Percentiles rank a stretch among this genome's conserved stretches.
These are phyloP conservation scores for Kernera saxatilis DNA, from an alignment of 345 rosid species.

Conservation along the genomic window DNA sequence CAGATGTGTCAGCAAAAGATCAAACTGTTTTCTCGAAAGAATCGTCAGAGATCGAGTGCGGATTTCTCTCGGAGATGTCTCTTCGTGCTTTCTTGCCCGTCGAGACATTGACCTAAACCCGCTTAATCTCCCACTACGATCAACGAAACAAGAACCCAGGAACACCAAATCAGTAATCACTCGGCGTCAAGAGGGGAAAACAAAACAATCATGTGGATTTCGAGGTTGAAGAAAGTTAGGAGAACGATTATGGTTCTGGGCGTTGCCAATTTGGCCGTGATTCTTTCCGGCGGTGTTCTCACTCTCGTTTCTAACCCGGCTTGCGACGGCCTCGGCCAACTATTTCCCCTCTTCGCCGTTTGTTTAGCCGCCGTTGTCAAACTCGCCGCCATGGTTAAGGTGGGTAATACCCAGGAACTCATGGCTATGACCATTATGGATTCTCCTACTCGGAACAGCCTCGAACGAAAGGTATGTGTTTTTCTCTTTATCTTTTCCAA, in stretches of 20 bases:
- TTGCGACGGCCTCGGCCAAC: constrained; percentile 31
- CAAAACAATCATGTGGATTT: constrained; percentile 30
- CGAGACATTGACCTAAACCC: constrained; percentile 22
- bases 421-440: constrained; percentile 55
- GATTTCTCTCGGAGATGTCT: constrained; percentile 22
- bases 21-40: neutral
- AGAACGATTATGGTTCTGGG: constrained; percentile 40
- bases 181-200: neutral
- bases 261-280: constrained; percentile 42
- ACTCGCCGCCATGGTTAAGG: constrained; percentile 46
- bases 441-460: constrained; percentile 47
- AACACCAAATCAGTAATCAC: neutral
- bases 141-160: neutral
- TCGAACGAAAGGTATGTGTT: constrained; percentile 49
- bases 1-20: constrained; percentile 3
- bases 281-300: constrained; percentile 48
- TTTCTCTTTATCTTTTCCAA: neutral
- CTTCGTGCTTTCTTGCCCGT: constrained; percentile 20
- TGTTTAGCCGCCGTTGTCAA: constrained; percentile 47
- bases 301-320: constrained; percentile 24
- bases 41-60: constrained; percentile 10
- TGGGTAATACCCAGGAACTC: constrained; percentile 62
- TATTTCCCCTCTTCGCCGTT: constrained; percentile 39
- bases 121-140: neutral
- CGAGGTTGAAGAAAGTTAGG: constrained; percentile 42